A percentile compares a stretch with the other conserved stretches of the same genome.
Evolutionary conservation across 2,329 filamentous ascomycete genomes (phyloP).

Genomic region (Curvularia lunata): DNA sequence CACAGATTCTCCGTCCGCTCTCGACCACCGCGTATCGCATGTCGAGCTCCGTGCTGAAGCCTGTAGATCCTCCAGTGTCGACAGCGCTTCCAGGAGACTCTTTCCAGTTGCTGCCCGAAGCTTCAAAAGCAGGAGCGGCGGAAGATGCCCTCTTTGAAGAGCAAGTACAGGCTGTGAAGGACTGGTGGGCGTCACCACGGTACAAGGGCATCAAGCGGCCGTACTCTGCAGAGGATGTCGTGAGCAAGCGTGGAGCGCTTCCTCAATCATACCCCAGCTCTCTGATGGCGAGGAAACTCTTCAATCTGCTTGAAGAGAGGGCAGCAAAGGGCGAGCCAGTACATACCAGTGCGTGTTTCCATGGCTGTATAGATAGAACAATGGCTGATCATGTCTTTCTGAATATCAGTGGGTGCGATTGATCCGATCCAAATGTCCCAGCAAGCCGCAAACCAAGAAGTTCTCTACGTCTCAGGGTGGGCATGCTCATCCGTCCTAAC

Average conservation of each 20-base stretch:
- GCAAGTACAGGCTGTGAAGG: constrained; percentile 82
- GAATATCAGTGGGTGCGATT: constrained; percentile 81
- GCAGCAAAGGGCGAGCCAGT: constrained; percentile 82
- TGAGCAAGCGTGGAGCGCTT: constrained; percentile 88
- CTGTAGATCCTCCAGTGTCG: constrained; percentile 68
- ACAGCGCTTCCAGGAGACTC: constrained; percentile 71
- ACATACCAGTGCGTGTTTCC: constrained; percentile 75
- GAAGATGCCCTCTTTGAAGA: constrained; percentile 87
- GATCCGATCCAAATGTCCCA: constrained; percentile 99
- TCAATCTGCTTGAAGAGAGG: constrained; percentile 82
- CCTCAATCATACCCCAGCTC: constrained; percentile 90
- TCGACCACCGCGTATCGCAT: constrained; percentile 57
- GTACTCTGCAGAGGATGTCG: constrained; percentile 88
- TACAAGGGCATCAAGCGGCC: constrained; percentile 90
- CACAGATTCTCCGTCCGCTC: constrained; percentile 47
- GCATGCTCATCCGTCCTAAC: constrained; percentile 94
- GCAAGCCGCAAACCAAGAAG: constrained; percentile 93
- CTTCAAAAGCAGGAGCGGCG: constrained; percentile 75
- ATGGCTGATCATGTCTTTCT: constrained; percentile 35
- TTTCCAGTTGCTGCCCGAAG: constrained; percentile 83
- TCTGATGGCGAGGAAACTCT: constrained; percentile 92
- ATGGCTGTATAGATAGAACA: constrained; percentile 30
- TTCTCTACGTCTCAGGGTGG: constrained; percentile 96
- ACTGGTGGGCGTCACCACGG: constrained; percentile 87
- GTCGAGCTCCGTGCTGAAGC: constrained; percentile 58